These are phyloP conservation scores for Cladobotryum mycophilum DNA, from an alignment of 2,329 filamentous ascomycete genomes.

Conservation along the genomic window DNA sequence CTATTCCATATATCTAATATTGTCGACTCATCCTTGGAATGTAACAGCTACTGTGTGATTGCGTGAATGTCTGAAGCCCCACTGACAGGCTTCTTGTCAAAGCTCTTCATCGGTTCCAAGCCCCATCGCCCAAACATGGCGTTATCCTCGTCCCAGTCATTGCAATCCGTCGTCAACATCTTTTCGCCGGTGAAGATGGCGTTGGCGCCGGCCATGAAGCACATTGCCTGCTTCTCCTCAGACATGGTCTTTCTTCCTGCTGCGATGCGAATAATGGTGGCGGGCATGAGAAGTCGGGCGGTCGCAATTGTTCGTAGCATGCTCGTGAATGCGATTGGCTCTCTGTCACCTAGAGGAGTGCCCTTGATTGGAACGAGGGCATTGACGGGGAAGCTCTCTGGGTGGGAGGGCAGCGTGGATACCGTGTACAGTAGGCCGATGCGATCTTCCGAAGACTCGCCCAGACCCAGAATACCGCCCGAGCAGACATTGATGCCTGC, in stretches of 20 bases:
- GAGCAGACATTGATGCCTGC: conserved; percentile 88
- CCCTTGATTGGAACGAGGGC: conserved; percentile 86
- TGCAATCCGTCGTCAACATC: conserved; percentile 90
- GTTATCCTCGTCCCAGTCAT: conserved; percentile 83
- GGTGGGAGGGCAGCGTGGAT: conserved; percentile 71
- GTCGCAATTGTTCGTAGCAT: conserved; percentile 80
- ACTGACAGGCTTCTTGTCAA: conserved; percentile 27
- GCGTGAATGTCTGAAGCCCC: too few relatives aligned
- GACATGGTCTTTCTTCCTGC: conserved; percentile 78
- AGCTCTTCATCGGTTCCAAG: conserved; percentile 65
- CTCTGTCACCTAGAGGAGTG: conserved; percentile 71
- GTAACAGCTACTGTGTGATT: too few relatives aligned
- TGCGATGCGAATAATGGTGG: conserved; percentile 79
- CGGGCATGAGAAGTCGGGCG: conserved; percentile 74
- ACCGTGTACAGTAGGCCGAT: conserved; percentile 80
- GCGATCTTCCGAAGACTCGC: conserved; percentile 72
- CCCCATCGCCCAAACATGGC: conserved; percentile 82
- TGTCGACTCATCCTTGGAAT: background rate
- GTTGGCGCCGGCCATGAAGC: conserved; percentile 87
- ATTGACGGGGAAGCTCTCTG: conserved; percentile 88
- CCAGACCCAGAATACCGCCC: conserved; percentile 79
- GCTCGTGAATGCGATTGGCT: conserved; percentile 68
- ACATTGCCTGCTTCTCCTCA: conserved; percentile 83
- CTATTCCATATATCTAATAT: background rate
- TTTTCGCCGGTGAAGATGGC: conserved; percentile 95